Conservation (phyloP, 2,329 filamentous ascomycete genomes). For the Fusarium sulawesiense region DNA sequence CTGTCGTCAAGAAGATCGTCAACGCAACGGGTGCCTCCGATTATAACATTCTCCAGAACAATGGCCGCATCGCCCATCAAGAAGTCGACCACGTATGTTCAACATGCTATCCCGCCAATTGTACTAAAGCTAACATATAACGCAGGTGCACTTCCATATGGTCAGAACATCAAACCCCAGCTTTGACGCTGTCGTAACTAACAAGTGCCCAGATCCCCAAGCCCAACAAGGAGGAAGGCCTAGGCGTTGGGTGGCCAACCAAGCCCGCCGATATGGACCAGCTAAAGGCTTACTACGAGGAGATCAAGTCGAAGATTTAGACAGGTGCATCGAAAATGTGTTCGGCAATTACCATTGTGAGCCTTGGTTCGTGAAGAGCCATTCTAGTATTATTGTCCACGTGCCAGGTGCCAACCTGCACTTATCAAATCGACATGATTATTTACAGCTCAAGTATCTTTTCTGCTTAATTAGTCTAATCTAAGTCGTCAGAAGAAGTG, state of each 20-base stretch:
- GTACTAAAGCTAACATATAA: constrained; percentile 7
- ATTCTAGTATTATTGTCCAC: constrained; percentile 35
- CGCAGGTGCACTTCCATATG: constrained; percentile 91
- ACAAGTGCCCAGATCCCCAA: constrained; percentile 80
- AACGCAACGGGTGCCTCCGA: constrained; percentile 78
- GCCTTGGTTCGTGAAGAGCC: constrained; percentile 19
- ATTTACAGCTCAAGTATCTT: constrained; percentile 13
- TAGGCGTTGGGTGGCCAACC: constrained; percentile 83
- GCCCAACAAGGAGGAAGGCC: constrained; percentile 83
- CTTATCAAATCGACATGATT: constrained; percentile 15
- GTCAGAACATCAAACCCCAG: constrained; percentile 55
- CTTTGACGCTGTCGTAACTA: neutral
- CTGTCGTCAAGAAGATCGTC: constrained; percentile 82
- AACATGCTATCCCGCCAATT: neutral
- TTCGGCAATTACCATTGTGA: neutral
- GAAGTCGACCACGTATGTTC: constrained; percentile 85
- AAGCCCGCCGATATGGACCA: constrained; percentile 82
- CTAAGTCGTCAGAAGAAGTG: constrained; percentile 60
- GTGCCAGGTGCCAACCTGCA: constrained; percentile 6
- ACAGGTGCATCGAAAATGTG: neutral
- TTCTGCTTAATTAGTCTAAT: constrained; percentile 48
- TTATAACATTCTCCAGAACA: constrained; percentile 98
- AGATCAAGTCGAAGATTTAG: constrained; percentile 91
- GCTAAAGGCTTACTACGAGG: constrained; percentile 81
- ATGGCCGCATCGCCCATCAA: constrained; percentile 91